Base-by-base conservation (phyloP, 345 rosid species). In the Dovyalis caffra region DNA sequence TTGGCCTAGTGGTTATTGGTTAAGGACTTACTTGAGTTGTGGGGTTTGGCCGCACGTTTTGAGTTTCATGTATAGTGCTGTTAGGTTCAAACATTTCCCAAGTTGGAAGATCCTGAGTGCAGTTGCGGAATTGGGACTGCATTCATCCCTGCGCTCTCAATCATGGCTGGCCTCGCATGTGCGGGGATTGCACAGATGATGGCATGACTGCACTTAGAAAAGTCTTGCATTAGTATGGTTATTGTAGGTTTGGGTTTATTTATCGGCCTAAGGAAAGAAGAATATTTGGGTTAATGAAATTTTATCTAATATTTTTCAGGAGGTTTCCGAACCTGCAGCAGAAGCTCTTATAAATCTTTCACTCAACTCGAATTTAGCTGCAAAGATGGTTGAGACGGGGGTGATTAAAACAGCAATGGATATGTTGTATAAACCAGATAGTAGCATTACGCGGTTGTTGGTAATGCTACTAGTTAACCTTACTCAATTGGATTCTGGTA, bases 381-480 rank as follows among this genome's bases (percentile, higher is more conserved):
- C 80, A 20, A 90, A 86, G 83, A 91, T 95, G 95, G 86, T 89
- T 78, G 80, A 70, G 33, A 82, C 86, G 82, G 95, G 90, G 58
- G 79, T 91, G 83, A 81, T 90, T 57, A 84, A 78, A 79, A 81
- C 87, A 25, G 88, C 83, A 10, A 91, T 91, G 93, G 93, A 90
- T 72, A 73, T 91, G 78, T 76, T 95, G 84, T 90, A 88, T 75
- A 91, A 86, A 76, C 95, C 91, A 0, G 91, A 86, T 14, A 86
- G 89, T 51, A 77, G 85, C 70, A 83, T 90, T 73, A 81, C 84
- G 9, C 78, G 73, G 34, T 78, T 95, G 78, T 84, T 92, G 79
- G 97, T 92, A 64, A 92, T 92, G 99, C 95, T 95, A 72, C 78
- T 92, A 20, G 97, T 95, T 66, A 95, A 95, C 83, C 94, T 95